Conservation (phyloP, 371 early-diverging fungal genomes). For the Mortierella polycephala region DNA sequence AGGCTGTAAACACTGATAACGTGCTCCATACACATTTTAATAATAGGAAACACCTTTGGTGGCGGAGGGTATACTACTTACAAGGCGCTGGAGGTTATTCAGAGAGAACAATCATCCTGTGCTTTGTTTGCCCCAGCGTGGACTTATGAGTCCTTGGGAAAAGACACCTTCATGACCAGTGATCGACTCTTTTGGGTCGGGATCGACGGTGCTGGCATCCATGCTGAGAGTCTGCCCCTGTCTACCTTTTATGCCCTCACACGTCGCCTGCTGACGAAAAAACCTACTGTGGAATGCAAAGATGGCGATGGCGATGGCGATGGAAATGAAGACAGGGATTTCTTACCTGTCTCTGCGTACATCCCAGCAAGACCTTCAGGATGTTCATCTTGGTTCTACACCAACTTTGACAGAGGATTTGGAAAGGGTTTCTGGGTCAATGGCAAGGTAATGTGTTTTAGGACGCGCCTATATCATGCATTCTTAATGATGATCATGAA, state of each 20-base stretch:
- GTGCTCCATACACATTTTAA: too few relatives aligned
- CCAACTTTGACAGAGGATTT: conserved; percentile 67
- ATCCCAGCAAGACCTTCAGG: conserved; percentile 56
- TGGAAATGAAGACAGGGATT: conserved; percentile 12
- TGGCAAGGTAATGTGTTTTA: conserved; percentile 53
- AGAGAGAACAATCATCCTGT: conserved; percentile 56
- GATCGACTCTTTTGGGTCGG: conserved; percentile 69
- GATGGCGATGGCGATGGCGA: conserved; percentile 1
- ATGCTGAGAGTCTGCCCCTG: conserved; percentile 34
- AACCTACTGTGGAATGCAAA: not conserved
- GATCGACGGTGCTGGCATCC: conserved; percentile 30
- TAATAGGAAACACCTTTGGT: conserved; percentile 61
- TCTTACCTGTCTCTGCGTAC: conserved; percentile 43
- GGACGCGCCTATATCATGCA: not conserved
- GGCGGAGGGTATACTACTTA: conserved; percentile 67
- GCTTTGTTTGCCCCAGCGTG: conserved; percentile 74
- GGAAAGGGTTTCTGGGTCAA: conserved; percentile 58
- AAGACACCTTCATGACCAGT: conserved; percentile 57
- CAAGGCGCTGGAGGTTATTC: conserved; percentile 60
- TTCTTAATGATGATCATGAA: not conserved
- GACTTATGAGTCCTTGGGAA: conserved; percentile 64
- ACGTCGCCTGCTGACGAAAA: conserved; percentile 18
- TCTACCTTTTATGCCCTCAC: conserved; percentile 7
- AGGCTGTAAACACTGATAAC: too few relatives aligned
- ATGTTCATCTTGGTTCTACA: conserved; percentile 58